Base-by-base conservation (phyloP, 805 yeast species). In the Myxozyma neotropica region DNA sequence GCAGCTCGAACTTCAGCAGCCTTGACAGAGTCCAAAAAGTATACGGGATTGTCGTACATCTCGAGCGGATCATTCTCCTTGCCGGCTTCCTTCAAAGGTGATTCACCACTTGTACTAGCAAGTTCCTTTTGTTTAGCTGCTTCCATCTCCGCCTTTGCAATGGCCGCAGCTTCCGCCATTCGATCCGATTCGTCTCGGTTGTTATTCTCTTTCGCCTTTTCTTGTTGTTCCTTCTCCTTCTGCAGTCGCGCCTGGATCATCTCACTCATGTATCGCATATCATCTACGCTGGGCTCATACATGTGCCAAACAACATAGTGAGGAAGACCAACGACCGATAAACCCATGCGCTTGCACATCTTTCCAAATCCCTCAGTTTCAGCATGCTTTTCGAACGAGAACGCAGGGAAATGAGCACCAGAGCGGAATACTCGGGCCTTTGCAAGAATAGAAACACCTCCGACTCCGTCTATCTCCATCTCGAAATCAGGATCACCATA, bases 281-380 rank as follows among this genome's bases (percentile, higher is more conserved):
- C 98, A 73, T 92, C 97, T 26, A 86, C 83, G 19, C 96, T 87
- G 26, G 98, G 98, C 77, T 93, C 98, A 74, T 93, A 93, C 65
- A 89, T 86, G 73, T 91, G 97, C 98, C 98, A 93, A 56, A 93
- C 87, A 35, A 90, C 95, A 72, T 93, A 93, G 75, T 93, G 97
- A 12, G 97, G 96, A 68, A 93, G 79, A 0, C 98, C 98, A 61
- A 86, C 81, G 24, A 93, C 97, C 24, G 85, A 79, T 72, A 82
- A 89, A 3, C 93, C 92, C 96, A 93, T 89, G 63, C 86, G 78
- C 67, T 89, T 86, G 67, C 89, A 83, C 79, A 93, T 80, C 89
- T 68, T 68, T 19, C 70, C 99, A 73, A 94, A 93, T 0, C 96
- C 98, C 75, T 94, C 98, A 1, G 98, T 93, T 72, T 93, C 99